phyloP scores from a whole-genome alignment of 1,284 basidiomycete genomes.

The Cutaneotrichosporon sp. region DNA sequence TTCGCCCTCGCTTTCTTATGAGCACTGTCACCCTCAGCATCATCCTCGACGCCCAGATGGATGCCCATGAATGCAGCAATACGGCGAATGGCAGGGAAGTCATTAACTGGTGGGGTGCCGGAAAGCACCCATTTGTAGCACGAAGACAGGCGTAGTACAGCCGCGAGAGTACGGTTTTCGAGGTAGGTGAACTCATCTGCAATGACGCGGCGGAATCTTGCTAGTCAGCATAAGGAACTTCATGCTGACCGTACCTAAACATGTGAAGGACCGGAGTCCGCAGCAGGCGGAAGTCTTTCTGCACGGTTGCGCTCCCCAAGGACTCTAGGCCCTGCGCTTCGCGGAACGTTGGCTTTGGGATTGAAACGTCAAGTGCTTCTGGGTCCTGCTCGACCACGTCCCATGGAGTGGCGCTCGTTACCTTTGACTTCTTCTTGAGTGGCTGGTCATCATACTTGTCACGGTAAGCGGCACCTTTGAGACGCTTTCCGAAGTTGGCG shows the following conservation, averaged over 20 bases:
- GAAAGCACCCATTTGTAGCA: conserved; percentile 91
- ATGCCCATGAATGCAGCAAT: conserved; percentile 80
- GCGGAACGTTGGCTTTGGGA: conserved; percentile 32
- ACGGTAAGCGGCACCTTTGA: conserved; percentile 43
- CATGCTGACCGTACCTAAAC: conserved; percentile 57
- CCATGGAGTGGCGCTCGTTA: conserved; percentile 20
- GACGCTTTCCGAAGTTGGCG: conserved; percentile 40
- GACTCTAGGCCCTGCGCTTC: conserved; percentile 24
- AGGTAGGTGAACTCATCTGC: conserved; percentile 96
- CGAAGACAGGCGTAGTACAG: conserved; percentile 71
- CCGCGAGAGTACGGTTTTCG: conserved; percentile 69
- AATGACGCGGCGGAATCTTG: conserved; percentile 69
- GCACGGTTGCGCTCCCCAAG: conserved; percentile 56
- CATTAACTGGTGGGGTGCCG: conserved; percentile 86
- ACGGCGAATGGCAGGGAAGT: conserved; percentile 73
- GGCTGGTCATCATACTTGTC: conserved; percentile 35
- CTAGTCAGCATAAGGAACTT: conserved; percentile 1
- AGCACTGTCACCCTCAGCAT: conserved; percentile 70
- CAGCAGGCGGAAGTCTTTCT: conserved; percentile 72
- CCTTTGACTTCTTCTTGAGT: conserved; percentile 52
- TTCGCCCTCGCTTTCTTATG: conserved; percentile 71
- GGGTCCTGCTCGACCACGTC: conserved; percentile 31
- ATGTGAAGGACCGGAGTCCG: conserved; percentile 78
- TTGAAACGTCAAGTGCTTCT: conserved; percentile 19
- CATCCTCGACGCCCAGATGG: conserved; percentile 84